phyloP scores from a whole-genome alignment of 1,284 basidiomycete genomes.

The Leccinum olivaceoglutinosum region DNA sequence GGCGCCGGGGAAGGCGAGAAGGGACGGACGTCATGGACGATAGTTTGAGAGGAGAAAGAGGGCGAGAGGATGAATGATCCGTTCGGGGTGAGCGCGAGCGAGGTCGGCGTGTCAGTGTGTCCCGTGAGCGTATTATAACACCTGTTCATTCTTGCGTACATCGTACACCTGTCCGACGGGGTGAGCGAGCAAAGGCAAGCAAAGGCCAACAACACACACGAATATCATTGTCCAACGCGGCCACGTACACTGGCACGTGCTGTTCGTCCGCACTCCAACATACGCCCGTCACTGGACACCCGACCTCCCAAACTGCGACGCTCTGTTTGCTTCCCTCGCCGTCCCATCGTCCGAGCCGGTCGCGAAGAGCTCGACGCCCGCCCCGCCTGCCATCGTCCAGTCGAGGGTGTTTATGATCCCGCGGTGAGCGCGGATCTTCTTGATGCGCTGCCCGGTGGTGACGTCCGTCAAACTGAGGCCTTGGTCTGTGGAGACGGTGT shows the following conservation, averaged over 20 bases:
- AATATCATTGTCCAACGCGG: slow-evolving; percentile 89
- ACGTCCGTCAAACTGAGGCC: slow-evolving; percentile 71
- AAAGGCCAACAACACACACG: background rate
- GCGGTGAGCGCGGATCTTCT: slow-evolving; percentile 77
- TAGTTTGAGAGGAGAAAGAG: slow-evolving; percentile 79
- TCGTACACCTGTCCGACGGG: slow-evolving; percentile 65
- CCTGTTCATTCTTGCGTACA: slow-evolving; percentile 73
- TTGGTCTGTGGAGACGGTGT: slow-evolving; percentile 84
- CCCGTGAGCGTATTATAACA: slow-evolving; percentile 64
- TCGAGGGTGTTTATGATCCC: slow-evolving; percentile 89
- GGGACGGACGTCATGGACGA: slow-evolving; percentile 87
- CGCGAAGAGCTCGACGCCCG: slow-evolving; percentile 76
- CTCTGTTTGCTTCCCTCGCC: slow-evolving; percentile 73
- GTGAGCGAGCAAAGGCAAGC: background rate
- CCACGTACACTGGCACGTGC: slow-evolving; percentile 66
- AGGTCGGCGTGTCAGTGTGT: slow-evolving; percentile 86
- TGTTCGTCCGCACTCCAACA: slow-evolving; percentile 88
- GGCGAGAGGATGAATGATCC: slow-evolving; percentile 84
- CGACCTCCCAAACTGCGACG: slow-evolving; percentile 76
- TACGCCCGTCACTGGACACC: slow-evolving; percentile 87
- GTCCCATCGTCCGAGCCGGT: slow-evolving; percentile 94
- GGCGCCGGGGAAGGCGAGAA: slow-evolving; percentile 82
- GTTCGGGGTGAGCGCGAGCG: slow-evolving; percentile 82
- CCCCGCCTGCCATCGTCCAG: slow-evolving; percentile 73
- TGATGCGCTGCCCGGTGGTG: slow-evolving; percentile 69